Percentiles rank a stretch among this genome's conserved stretches.
These are phyloP conservation scores for Candida sakaeoensis DNA, from an alignment of 805 yeast genomes.

Conservation along the genomic window DNA sequence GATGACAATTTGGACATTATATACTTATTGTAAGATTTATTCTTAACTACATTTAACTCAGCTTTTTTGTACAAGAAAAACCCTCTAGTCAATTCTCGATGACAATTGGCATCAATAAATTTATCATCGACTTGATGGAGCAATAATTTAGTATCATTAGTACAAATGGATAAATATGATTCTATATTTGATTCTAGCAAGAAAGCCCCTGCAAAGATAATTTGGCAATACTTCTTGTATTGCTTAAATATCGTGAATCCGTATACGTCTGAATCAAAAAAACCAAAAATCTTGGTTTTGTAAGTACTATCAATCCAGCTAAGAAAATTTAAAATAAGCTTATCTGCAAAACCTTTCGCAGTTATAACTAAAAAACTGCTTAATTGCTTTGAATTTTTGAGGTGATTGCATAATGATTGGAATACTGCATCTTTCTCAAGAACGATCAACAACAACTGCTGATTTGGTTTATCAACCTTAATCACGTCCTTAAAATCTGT, in stretches of 20 bases:
- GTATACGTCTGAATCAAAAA: slow-evolving; percentile 64
- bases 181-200: slow-evolving; percentile 36
- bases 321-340: slow-evolving; percentile 36
- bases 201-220: slow-evolving; percentile 38
- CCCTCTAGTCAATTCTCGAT: slow-evolving; percentile 53
- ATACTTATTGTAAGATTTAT: not conserved
- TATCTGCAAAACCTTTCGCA: slow-evolving; percentile 68
- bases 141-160: slow-evolving; percentile 20
- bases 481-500: slow-evolving; percentile 2
- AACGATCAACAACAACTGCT: slow-evolving; percentile 16
- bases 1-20: not conserved
- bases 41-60: slow-evolving; percentile 46
- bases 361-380: slow-evolving; percentile 38
- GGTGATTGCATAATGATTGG: slow-evolving; percentile 25
- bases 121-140: slow-evolving; percentile 12
- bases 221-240: slow-evolving; percentile 21
- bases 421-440: slow-evolving; percentile 42
- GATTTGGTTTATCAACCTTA: not conserved
- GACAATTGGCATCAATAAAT: slow-evolving; percentile 12
- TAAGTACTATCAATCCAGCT: slow-evolving; percentile 3
- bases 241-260: slow-evolving; percentile 53
- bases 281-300: slow-evolving; percentile 27
- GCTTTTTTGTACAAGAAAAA: slow-evolving; percentile 49
- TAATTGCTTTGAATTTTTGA: slow-evolving; percentile 9
- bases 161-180: slow-evolving; percentile 17